Conservation (phyloP, 2,329 filamentous ascomycete genomes). For the Knoxdaviesia capensis region DNA sequence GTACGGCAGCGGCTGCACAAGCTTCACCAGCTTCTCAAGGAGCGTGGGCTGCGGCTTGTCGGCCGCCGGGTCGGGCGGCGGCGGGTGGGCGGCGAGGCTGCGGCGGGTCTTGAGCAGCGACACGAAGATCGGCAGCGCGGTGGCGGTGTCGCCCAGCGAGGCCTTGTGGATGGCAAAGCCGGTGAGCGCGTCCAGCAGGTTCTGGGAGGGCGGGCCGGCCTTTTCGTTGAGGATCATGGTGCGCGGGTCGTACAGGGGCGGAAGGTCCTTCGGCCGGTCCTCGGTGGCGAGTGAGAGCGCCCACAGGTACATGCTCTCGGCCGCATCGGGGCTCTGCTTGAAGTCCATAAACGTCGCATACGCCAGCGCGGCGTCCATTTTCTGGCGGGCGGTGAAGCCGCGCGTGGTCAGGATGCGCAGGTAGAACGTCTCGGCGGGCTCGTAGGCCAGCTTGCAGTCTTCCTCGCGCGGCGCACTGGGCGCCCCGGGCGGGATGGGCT, state of each 20-base stretch:
- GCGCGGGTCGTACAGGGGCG: constrained; percentile 30
- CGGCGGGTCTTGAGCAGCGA: constrained; percentile 67
- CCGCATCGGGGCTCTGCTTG: constrained; percentile 44
- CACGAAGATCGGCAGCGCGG: constrained; percentile 66
- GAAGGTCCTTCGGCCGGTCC: constrained; percentile 21
- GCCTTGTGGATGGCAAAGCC: constrained; percentile 64
- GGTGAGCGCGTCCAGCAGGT: constrained; percentile 56
- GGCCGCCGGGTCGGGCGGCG: constrained; percentile 4
- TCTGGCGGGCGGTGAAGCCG: constrained; percentile 62
- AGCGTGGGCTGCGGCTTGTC: constrained; percentile 3
- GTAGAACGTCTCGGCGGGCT: constrained; percentile 58
- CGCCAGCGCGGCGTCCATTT: constrained; percentile 59
- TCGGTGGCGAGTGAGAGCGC: constrained; percentile 55
- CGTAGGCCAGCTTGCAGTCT: constrained; percentile 50
- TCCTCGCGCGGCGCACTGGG: constrained; percentile 49
- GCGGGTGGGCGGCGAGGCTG: constrained; percentile 23
- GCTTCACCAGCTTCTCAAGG: constrained; percentile 5
- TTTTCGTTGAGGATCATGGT: constrained; percentile 45
- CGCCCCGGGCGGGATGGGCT: constrained; percentile 46
- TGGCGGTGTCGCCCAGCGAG: constrained; percentile 39
- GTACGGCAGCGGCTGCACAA: constrained; percentile 33
- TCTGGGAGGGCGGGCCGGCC: constrained; percentile 40
- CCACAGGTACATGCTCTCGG: constrained; percentile 54
- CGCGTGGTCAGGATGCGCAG: constrained; percentile 61
- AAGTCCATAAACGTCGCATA: constrained; percentile 76